Evolutionary conservation across 2,329 filamentous ascomycete species (phyloP).

Genomic region (Didymella glomerata): DNA sequence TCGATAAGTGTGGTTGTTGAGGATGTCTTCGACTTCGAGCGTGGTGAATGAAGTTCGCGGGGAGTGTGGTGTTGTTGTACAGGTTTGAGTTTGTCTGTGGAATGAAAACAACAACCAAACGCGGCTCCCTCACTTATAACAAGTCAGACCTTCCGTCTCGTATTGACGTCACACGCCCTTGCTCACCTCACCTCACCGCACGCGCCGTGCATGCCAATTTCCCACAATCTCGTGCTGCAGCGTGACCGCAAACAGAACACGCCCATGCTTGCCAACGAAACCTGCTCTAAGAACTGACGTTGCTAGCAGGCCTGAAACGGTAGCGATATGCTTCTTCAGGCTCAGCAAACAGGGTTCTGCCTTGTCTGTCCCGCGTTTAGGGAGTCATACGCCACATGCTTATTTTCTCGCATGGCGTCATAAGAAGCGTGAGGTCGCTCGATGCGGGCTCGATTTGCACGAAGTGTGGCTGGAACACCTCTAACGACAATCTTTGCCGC

Average conservation of each 20-base stretch:
- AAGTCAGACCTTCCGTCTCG: slow-evolving; percentile 5
- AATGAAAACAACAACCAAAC: slow-evolving; percentile 18
- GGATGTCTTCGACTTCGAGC: slow-evolving; percentile 1
- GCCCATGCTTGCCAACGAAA: slow-evolving; percentile 20
- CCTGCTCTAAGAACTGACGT: slow-evolving; percentile 21
- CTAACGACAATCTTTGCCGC: slow-evolving; percentile 3
- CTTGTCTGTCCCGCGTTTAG: slow-evolving; percentile 18
- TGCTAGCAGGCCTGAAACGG: slow-evolving; percentile 17
- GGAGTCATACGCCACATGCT: slow-evolving; percentile 22
- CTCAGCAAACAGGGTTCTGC: slow-evolving; percentile 12
- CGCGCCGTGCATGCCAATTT: slow-evolving; percentile 21
- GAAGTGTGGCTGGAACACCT: slow-evolving; percentile 18
- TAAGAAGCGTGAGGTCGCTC: slow-evolving; percentile 6
- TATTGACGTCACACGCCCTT: slow-evolving; percentile 22
- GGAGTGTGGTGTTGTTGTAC: slow-evolving; percentile 10
- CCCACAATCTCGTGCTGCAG: slow-evolving; percentile 11
- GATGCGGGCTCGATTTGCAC: slow-evolving; percentile 10
- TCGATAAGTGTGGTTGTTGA: slow-evolving; percentile 1
- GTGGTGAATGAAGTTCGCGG: slow-evolving; percentile 3
- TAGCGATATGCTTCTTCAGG: slow-evolving; percentile 17
- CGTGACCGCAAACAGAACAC: slow-evolving; percentile 22
- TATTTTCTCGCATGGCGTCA: slow-evolving; percentile 20
- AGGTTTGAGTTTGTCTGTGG: slow-evolving; percentile 11
- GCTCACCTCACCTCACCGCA: slow-evolving; percentile 15
- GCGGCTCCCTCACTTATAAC: slow-evolving; percentile 25